Base-by-base conservation (phyloP, 345 rosid species). In the Linum trigynum region DNA sequence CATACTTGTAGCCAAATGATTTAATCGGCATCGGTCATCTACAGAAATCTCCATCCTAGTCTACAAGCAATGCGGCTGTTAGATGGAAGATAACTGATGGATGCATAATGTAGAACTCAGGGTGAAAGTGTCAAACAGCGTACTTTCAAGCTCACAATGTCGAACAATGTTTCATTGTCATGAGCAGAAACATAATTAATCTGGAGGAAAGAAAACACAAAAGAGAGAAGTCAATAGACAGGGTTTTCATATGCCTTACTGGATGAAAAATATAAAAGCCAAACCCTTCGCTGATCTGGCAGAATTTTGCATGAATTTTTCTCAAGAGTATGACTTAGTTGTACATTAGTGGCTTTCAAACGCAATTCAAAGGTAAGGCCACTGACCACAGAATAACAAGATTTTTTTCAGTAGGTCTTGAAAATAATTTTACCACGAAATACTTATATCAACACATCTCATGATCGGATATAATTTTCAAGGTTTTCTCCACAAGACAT, bases 81-180 rank as follows among this genome's bases (percentile, higher is more conserved):
- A 73, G 72, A 55, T n/a, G 64, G 63, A 32, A 39, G 55, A 50
- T 56, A 51, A 59, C n/a, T 56, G 56, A 65, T 42, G 66, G 14
- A 69, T 32, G 59, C 39, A 39, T 41, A 11, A 64, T 5, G 10
- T 37, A 12, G 11, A 61, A 53, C 40, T 10, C 42, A 48, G 55
- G 17, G 64, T 67, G 58, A 67, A 32, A 17, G 71, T 61, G 43
- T 41, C 57, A 23, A 23, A 23, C 55, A 10, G 35, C 70, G 67
- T 79, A 92, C 98, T 91, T 92, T 89, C 84, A 92, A 66, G 76
- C 88, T 87, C 65, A 87, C 78, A 57, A 86, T 73, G 79, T 90
- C 98, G 69, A 92, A 87, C 36, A 92, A 80, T 72, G 97, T 92
- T 82, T 92, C 98, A 69, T 92, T 92, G 84, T 92, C 98, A 81